These are phyloP conservation scores for Colletotrichum tropicicola DNA, from an alignment of 2,329 filamentous ascomycete genomes.

Conservation along the genomic window DNA sequence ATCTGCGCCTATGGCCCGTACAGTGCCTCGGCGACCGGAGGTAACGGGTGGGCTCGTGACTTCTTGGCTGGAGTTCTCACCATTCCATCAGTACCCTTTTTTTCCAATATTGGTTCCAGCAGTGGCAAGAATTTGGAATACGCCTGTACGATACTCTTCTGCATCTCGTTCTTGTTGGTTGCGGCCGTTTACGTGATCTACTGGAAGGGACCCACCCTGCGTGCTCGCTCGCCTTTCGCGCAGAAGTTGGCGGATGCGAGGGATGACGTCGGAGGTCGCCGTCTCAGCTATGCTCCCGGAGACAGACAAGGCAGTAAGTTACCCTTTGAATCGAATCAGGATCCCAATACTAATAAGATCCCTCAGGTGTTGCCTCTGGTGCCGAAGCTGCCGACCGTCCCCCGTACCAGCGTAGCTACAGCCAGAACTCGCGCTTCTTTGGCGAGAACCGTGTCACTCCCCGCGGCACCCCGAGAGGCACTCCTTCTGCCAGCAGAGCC, in stretches of 20 bases:
- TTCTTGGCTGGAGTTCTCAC: conserved; percentile 78
- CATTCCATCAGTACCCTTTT: conserved; percentile 73
- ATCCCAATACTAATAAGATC: not conserved
- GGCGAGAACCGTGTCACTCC: conserved; percentile 51
- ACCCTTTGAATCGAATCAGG: not conserved
- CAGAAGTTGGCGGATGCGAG: conserved; percentile 64
- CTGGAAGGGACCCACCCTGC: conserved; percentile 68
- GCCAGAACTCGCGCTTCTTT: conserved; percentile 51
- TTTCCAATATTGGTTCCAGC: conserved; percentile 60
- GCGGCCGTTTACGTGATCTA: conserved; percentile 73
- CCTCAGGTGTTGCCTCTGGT: no score
- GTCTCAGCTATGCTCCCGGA: not conserved
- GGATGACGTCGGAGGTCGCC: conserved; percentile 2
- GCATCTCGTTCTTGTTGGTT: conserved; percentile 69
- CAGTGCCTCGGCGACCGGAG: conserved; percentile 78
- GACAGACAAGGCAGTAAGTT: not conserved
- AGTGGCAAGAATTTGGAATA: conserved; percentile 63
- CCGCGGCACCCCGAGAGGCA: conserved; percentile 45
- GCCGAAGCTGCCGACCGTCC: conserved; percentile 32
- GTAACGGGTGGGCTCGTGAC: conserved; percentile 79
- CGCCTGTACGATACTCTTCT: conserved; percentile 71
- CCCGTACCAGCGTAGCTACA: conserved; percentile 36
- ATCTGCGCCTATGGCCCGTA: conserved; percentile 78
- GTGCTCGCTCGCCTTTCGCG: conserved; percentile 70
- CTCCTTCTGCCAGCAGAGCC: conserved; percentile 44